phyloP scores from a whole-genome alignment of 495 filamentous ascomycete species.

The Chlorociboria aeruginascens region DNA sequence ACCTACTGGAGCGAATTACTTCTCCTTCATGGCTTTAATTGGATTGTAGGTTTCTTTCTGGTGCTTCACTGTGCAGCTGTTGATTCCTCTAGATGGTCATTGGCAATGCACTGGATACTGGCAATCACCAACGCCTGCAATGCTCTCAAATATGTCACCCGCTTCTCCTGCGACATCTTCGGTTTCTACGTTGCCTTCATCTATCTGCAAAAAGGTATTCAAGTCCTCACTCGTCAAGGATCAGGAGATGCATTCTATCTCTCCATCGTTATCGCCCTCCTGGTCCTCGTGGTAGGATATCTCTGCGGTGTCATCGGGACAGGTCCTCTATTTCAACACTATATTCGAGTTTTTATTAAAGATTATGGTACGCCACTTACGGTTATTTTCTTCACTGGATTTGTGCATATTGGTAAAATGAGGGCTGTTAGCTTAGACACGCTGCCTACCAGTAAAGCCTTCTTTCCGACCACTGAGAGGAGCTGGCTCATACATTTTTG shows the following conservation, averaged over 20 bases:
- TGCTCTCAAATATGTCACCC: slow-evolving; percentile 66
- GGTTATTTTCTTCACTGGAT: slow-evolving; percentile 80
- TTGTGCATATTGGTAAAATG: slow-evolving; percentile 78
- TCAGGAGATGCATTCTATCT: slow-evolving; percentile 55
- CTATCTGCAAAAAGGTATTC: slow-evolving; percentile 76
- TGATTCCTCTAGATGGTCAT: slow-evolving; percentile 41
- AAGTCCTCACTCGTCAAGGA: slow-evolving; percentile 56
- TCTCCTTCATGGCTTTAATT: slow-evolving; percentile 80
- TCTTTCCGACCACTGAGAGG: slow-evolving; percentile 69
- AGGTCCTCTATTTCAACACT: slow-evolving; percentile 57
- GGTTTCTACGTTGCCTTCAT: slow-evolving; percentile 83
- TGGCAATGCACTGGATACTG: slow-evolving; percentile 69
- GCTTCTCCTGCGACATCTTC: slow-evolving; percentile 80
- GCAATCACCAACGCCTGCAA: slow-evolving; percentile 75
- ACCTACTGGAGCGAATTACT: slow-evolving; percentile 58
- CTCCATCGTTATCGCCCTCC: slow-evolving; percentile 57
- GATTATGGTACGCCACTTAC: slow-evolving; percentile 78
- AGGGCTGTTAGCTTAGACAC: slow-evolving; percentile 46
- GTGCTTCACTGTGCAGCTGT: not conserved
- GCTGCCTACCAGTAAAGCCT: slow-evolving; percentile 62
- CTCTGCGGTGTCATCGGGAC: slow-evolving; percentile 56
- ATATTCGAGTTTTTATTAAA: slow-evolving; percentile 64
- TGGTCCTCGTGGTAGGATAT: slow-evolving; percentile 63
- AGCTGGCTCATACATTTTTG: slow-evolving; percentile 84
- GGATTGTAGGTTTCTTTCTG: slow-evolving; percentile 39